A percentile compares a stretch with the other conserved stretches of the same genome.
phyloP scores from a whole-genome alignment of 805 yeast genomes.

The Starmerella vaccinii region DNA sequence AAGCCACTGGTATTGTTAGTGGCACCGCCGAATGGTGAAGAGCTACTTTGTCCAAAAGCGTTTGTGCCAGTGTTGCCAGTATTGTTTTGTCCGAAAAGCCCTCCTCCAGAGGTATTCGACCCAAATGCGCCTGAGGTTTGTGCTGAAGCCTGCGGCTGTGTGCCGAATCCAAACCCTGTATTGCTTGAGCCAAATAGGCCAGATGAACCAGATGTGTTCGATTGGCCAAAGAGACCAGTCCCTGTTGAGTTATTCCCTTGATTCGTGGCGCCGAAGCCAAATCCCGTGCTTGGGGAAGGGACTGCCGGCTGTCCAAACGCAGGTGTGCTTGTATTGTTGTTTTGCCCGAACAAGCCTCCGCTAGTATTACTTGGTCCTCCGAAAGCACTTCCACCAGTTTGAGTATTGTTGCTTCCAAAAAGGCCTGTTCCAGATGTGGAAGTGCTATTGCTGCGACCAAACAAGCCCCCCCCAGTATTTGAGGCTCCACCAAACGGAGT shows the following conservation, averaged over 20 bases:
- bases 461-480: background rate
- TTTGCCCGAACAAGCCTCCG: conserved; percentile 17
- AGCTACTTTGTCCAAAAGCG: background rate
- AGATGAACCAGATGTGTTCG: background rate
- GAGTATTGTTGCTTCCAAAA: conserved; percentile 18
- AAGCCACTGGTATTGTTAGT: conserved; percentile 10
- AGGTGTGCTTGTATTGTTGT: conserved; percentile 4
- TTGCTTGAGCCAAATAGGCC: conserved; percentile 6
- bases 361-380: conserved; percentile 8
- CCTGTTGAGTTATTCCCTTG: background rate
- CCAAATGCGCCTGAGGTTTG: background rate
- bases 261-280: conserved; percentile 14
- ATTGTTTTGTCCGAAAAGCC: conserved; percentile 25
- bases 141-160: background rate
- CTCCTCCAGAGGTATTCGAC: conserved; percentile 2
- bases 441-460: conserved; percentile 11
- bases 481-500: conserved; percentile 10
- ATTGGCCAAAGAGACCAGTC: conserved; percentile 5
- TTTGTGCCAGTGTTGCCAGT: background rate
- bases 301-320: conserved; percentile 6
- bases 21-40: conserved; percentile 5
- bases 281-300: conserved; percentile 23
- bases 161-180: background rate
- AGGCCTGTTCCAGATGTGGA: conserved; percentile 14
- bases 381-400: background rate